A percentile compares a stretch with the other conserved stretches of the same genome.
Evolutionary conservation across 2,329 filamentous ascomycete genomes (phyloP).

Genomic region (Claviceps spartinae): DNA sequence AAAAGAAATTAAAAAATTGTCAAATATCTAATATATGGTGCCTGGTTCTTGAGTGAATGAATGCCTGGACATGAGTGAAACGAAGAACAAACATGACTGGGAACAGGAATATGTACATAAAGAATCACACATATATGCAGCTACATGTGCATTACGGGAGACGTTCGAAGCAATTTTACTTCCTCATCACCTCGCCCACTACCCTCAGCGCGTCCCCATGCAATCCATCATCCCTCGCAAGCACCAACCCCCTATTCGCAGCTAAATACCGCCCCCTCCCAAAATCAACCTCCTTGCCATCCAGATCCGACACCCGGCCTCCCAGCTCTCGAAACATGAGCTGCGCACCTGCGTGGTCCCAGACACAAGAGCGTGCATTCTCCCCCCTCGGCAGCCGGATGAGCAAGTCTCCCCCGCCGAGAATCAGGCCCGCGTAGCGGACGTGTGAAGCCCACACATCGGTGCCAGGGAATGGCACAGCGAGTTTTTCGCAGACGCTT

Average conservation of each 20-base stretch:
- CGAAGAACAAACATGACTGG: no score
- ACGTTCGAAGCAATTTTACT: neutral
- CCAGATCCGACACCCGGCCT: slow-evolving; percentile 37
- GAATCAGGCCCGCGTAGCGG: slow-evolving; percentile 23
- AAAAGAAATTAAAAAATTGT: slow-evolving; percentile 1
- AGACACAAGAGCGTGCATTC: slow-evolving; percentile 17
- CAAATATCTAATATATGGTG: neutral
- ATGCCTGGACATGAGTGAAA: no score
- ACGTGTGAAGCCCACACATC: slow-evolving; percentile 28
- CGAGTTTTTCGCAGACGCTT: slow-evolving; percentile 16
- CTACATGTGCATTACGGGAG: neutral
- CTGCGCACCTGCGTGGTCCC: slow-evolving; percentile 47
- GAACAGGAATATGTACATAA: no score
- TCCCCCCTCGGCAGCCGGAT: slow-evolving; percentile 16
- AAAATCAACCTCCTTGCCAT: slow-evolving; percentile 23
- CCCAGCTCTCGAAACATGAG: slow-evolving; percentile 42
- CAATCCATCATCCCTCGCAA: slow-evolving; percentile 27
- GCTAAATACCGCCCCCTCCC: slow-evolving; percentile 20
- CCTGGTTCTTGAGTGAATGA: no score
- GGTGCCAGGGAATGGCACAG: slow-evolving; percentile 21
- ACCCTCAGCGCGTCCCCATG: slow-evolving; percentile 27
- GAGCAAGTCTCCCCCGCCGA: slow-evolving; percentile 23
- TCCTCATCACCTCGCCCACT: slow-evolving; percentile 9
- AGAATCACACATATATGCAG: no score
- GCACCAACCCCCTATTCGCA: slow-evolving; percentile 23